phyloP scores from a whole-genome alignment of 179 eudicot species.

The Gypsophila paniculata region DNA sequence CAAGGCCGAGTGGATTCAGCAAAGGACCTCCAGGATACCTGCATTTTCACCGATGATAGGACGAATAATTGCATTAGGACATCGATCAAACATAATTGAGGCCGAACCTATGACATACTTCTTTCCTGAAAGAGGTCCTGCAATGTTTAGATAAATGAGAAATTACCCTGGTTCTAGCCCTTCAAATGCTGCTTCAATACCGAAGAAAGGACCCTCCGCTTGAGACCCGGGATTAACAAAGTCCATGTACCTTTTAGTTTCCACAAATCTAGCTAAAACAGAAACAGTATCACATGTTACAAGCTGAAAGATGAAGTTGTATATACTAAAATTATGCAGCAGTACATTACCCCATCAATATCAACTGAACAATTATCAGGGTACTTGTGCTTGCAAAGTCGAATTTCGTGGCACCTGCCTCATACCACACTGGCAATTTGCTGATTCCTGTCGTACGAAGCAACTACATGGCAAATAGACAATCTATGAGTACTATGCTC shows the following conservation, averaged over 20 bases:
- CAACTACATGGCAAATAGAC: conserved; percentile 36
- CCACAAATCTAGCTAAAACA: conserved; percentile 62
- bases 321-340: too few species aligned
- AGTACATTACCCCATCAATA: conserved; percentile 69
- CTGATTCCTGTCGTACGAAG: conserved; percentile 75
- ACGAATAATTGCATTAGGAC: too few species aligned
- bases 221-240: conserved; percentile 78
- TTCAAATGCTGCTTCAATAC: conserved; percentile 72
- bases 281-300: background rate
- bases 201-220: conserved; percentile 81
- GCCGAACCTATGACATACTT: background rate
- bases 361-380: conserved; percentile 57
- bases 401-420: conserved; percentile 84
- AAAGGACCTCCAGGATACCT: conserved; percentile 93
- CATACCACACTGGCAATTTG: conserved; percentile 82
- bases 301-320: background rate
- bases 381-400: conserved; percentile 74
- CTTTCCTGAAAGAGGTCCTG: background rate
- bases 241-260: conserved; percentile 92
- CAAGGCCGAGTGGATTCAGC: conserved; percentile 79
- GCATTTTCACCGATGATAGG: conserved; percentile 11
- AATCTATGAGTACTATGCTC: too few species aligned
- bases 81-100: too few species aligned
- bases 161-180: conserved; percentile 83
- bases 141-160: background rate